These are phyloP conservation scores for Apophysomyces variabilis DNA, from an alignment of 371 early-diverging fungal genomes.

Conservation along the genomic window DNA sequence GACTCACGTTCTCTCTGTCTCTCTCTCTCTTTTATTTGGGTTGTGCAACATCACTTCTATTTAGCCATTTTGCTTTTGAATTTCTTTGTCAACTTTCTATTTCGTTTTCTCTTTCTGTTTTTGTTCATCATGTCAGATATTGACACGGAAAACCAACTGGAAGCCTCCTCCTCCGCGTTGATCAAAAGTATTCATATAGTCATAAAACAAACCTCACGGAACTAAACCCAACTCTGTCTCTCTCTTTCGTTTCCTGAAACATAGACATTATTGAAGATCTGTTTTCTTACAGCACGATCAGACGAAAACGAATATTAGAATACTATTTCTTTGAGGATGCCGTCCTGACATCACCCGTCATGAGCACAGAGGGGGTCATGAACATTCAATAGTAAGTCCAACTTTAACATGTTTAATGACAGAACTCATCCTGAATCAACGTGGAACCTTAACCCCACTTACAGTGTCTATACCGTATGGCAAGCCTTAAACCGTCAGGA, in stretches of 20 bases:
- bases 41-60: slow-evolving; percentile 9
- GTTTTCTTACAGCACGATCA: slow-evolving; percentile 30
- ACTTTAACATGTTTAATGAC: not conserved
- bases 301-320: slow-evolving; percentile 32
- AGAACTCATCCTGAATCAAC: not conserved
- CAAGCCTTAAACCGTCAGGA: slow-evolving; percentile 49
- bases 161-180: slow-evolving; percentile 35
- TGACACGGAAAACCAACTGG: slow-evolving; percentile 38
- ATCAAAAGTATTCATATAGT: slow-evolving; percentile 32
- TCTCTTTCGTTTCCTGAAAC: not conserved
- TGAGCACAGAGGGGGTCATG: slow-evolving; percentile 45
- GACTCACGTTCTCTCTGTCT: not conserved
- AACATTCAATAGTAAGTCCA: slow-evolving; percentile 42
- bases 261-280: slow-evolving; percentile 32
- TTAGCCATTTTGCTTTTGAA: slow-evolving; percentile 8
- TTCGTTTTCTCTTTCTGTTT: slow-evolving; percentile 9
- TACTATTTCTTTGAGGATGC: slow-evolving; percentile 35
- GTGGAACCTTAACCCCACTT: not conserved
- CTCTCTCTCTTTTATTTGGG: not conserved
- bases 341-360: slow-evolving; percentile 40
- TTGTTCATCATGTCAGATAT: slow-evolving; percentile 35
- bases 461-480: slow-evolving; percentile 52
- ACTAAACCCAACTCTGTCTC: not conserved
- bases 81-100: slow-evolving; percentile 10
- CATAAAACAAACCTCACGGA: not conserved